A percentile compares a stretch with the other conserved stretches of the same genome.
Conservation (phyloP, 192 early-diverging fungal genomes). For the Backusella macrospora region DNA sequence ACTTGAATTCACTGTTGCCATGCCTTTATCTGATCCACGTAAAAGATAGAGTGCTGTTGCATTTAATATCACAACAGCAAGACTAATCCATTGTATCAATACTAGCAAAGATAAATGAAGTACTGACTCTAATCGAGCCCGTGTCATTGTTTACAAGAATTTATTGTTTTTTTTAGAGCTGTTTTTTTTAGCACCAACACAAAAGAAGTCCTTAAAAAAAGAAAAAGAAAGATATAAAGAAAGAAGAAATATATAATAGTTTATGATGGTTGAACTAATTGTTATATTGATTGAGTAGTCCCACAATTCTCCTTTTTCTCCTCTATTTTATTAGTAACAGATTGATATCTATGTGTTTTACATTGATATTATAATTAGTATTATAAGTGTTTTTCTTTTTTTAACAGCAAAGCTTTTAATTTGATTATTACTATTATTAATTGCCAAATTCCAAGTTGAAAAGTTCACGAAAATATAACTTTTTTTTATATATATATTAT, state of each 20-base stretch:
- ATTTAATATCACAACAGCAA: constrained; percentile 23
- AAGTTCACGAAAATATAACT: not conserved
- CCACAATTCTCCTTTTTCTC: not conserved
- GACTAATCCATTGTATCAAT: constrained; percentile 19
- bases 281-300: not conserved
- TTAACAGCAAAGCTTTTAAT: not conserved
- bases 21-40: not conserved
- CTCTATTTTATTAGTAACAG: constrained; percentile 16
- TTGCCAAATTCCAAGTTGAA: constrained; percentile 10
- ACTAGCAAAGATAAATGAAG: constrained; percentile 16
- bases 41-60: constrained; percentile 17
- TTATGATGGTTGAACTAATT: not conserved
- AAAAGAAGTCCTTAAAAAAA: not conserved
- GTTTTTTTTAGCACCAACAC: constrained; percentile 7
- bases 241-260: constrained; percentile 1
- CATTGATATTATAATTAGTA: not conserved
- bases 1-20: not conserved
- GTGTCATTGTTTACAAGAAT: not conserved
- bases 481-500: not conserved
- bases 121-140: constrained; percentile 22
- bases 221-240: not conserved
- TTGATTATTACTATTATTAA: constrained; percentile 10
- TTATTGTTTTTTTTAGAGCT: not conserved
- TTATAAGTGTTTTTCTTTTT: not conserved
- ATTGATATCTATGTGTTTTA: constrained; percentile 10